Evolutionary conservation across 2,329 filamentous ascomycete species (phyloP), one percentile per base, ranked within the genome.

Genomic region (Blastomyces emzantsi): DNA sequence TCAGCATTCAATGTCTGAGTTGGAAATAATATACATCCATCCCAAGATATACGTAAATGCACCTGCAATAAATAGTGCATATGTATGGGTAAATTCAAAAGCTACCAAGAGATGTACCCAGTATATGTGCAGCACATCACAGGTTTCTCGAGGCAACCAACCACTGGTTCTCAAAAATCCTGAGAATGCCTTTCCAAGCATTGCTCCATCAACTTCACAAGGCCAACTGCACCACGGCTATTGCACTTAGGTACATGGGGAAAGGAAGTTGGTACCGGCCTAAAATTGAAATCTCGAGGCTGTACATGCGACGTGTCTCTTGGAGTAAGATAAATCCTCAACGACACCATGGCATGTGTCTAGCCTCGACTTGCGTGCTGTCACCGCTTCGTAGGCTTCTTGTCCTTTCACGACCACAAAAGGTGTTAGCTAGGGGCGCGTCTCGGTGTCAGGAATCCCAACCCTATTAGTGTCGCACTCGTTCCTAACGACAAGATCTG

Each of bases 401-500:
- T 2, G 39, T 9, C 3, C 25, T 62, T 49, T 57, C 54, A 22
- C 61, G 49, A 11, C 9, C 52, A n/a, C 61, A 28, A 36, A 57
- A 39, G 30, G 15, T 36, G n/a, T 15, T 62, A 15, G 28, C 19
- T 45, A 25, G 49, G 28, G 36, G 5, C 39, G n/a, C 9, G 33
- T 56, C 28, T 51, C 55, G 2, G 36, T 33, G 11, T 22, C 55
- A 58, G 36, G 51, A 11, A 3, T 30, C 25, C 49, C 9, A 25
- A 36, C 8, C 58, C 52, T 30, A 13, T 39, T 63, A 43, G 52
- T 30, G 25, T 54, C n/a, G 3, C 41, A 43, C 22, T 51, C 43
- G 3, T 60, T 63, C 52, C 45, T 55, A 54, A 60, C 28, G 19
- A 28, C 62, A 8, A 45, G 62, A 1, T 63, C 54, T 43, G 55